Evolutionary conservation across 2,329 filamentous ascomycete species (phyloP).

Genomic region (Endoconidiophora laricicola): DNA sequence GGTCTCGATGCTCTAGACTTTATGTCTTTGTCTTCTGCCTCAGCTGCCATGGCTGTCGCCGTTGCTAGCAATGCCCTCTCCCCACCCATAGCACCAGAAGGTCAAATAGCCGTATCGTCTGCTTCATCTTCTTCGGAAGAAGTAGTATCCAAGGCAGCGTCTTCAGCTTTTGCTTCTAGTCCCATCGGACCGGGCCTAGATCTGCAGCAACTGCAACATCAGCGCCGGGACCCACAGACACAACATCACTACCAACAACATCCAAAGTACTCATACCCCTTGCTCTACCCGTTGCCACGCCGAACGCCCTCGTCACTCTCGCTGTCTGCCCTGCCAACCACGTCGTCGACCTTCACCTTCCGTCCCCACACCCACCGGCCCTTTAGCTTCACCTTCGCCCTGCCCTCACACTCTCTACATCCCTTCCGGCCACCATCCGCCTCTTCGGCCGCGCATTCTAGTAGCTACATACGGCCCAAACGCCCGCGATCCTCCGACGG

Average conservation of each 20-base stretch:
- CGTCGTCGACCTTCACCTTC: too few relatives aligned
- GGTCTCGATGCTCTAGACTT: too few relatives aligned
- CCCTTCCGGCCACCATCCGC: neutral
- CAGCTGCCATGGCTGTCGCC: too few relatives aligned
- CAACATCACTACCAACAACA: neutral
- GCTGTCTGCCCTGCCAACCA: neutral
- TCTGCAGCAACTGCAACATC: neutral
- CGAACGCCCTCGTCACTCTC: neutral
- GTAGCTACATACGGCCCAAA: constrained; percentile 22
- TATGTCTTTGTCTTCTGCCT: too few relatives aligned
- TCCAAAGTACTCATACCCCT: neutral
- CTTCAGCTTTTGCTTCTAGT: too few relatives aligned
- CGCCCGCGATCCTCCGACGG: constrained; percentile 37
- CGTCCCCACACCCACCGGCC: neutral
- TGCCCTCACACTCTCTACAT: neutral
- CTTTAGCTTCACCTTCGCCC: neutral
- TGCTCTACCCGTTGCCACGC: too few relatives aligned
- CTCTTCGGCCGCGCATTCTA: neutral
- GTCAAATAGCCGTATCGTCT: too few relatives aligned
- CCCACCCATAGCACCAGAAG: too few relatives aligned
- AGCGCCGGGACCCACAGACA: neutral
- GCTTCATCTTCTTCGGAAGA: too few relatives aligned
- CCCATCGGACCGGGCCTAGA: too few relatives aligned
- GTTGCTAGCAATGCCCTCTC: too few relatives aligned
- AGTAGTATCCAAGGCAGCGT: too few relatives aligned